These are phyloP conservation scores for Bombardia bombarda DNA, from an alignment of 495 filamentous ascomycete genomes.

Conservation along the genomic window DNA sequence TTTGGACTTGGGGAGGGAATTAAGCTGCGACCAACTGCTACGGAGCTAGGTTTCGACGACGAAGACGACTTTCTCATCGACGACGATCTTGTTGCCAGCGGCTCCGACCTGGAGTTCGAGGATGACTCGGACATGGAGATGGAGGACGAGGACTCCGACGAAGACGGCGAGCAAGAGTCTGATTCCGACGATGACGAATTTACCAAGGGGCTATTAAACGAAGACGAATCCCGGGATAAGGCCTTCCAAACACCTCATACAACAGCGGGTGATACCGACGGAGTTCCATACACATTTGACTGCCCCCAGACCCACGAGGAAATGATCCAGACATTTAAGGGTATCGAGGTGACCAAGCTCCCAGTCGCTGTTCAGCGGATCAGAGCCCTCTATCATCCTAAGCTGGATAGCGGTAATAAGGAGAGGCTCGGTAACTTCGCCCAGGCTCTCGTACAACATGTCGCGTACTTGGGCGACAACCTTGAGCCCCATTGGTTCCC, in stretches of 20 bases:
- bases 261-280: constrained; percentile 32
- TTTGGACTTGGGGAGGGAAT: constrained; percentile 50
- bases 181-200: constrained; percentile 61
- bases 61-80: constrained; percentile 91
- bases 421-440: constrained; percentile 69
- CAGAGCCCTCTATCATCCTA: constrained; percentile 81
- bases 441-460: constrained; percentile 66
- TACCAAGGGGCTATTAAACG: constrained; percentile 52
- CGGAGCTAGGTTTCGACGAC: constrained; percentile 62
- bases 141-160: constrained; percentile 38
- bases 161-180: constrained; percentile 18
- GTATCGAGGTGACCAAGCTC: constrained; percentile 52
- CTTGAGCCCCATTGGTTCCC: constrained; percentile 29
- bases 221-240: constrained; percentile 39
- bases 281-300: constrained; percentile 70
- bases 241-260: constrained; percentile 30
- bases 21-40: constrained; percentile 33
- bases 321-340: constrained; percentile 56
- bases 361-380: constrained; percentile 83
- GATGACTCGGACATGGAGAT: constrained; percentile 44
- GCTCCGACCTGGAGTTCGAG: constrained; percentile 53
- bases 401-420: constrained; percentile 77
- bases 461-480: constrained; percentile 54
- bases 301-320: constrained; percentile 74
- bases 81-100: constrained; percentile 69